phyloP scores from a whole-genome alignment of 2,329 filamentous ascomycete genomes.

The Sphaerulina vaccinii region DNA sequence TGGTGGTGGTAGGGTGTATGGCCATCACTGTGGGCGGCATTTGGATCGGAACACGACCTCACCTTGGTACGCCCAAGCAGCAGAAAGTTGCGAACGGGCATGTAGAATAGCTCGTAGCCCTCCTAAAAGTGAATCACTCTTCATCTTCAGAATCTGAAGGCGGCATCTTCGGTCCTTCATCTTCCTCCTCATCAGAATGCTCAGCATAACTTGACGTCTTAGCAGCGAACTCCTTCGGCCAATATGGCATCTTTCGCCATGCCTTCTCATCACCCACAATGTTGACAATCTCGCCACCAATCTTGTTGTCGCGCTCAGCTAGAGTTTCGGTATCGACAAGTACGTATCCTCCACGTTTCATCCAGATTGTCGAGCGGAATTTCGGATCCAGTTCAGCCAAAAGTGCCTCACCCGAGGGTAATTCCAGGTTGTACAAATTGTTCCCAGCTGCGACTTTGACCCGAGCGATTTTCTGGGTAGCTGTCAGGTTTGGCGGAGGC shows the following conservation, averaged over 20 bases:
- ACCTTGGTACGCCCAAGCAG: slow-evolving; percentile 7
- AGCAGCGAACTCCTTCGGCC: slow-evolving; percentile 52
- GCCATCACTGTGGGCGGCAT: slow-evolving; percentile 63
- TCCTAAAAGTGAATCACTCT: slow-evolving; percentile 1
- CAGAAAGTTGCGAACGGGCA: slow-evolving; percentile 11
- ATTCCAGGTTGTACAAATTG: slow-evolving; percentile 77
- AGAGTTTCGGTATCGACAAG: slow-evolving; percentile 70
- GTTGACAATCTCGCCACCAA: slow-evolving; percentile 87
- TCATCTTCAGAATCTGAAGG: slow-evolving; percentile 35
- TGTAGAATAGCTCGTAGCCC: slow-evolving; percentile 17
- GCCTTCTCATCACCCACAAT: slow-evolving; percentile 86
- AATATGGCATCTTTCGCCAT: slow-evolving; percentile 87
- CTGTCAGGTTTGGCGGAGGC: slow-evolving; percentile 54
- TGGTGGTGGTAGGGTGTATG: slow-evolving; percentile 68
- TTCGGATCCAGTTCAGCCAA: slow-evolving; percentile 78
- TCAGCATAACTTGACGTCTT: slow-evolving; percentile 60
- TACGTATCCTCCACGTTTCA: slow-evolving; percentile 85
- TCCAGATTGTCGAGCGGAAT: slow-evolving; percentile 91
- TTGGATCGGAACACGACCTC: slow-evolving; percentile 45
- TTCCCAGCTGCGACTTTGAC: slow-evolving; percentile 83
- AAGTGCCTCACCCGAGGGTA: slow-evolving; percentile 64
- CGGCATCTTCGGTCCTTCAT: slow-evolving; percentile 47
- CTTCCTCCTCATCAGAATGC: slow-evolving; percentile 68
- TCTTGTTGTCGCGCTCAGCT: slow-evolving; percentile 69
- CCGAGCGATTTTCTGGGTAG: slow-evolving; percentile 66